Evolutionary conservation across 2,329 filamentous ascomycete genomes (phyloP), one percentile per base, ranked within the genome.

Genomic region (Coniochaeta ligniaria): DNA sequence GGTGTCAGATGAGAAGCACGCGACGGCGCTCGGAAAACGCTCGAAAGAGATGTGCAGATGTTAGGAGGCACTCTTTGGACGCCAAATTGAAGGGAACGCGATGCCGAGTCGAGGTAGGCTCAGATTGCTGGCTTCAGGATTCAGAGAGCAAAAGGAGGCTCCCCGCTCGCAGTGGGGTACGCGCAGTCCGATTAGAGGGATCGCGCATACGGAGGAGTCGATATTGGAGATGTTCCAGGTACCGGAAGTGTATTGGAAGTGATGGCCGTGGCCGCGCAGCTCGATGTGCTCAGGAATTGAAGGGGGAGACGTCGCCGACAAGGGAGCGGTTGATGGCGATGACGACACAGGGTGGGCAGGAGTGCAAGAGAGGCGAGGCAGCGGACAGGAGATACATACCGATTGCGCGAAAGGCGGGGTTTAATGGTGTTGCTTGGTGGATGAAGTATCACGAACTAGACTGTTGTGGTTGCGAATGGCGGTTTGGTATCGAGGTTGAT

Each of bases 141-240:
- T 35, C 47, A 31, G 26, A 7, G n/a, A 50, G 47, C 33, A 57
- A 41, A 56, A 57, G 52, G 50, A 55, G 52, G 59, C 50, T 57
- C 54, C 59, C 59, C 59, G 59, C 59, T 45, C 41, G 7, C 36
- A 26, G 47, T 55, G 59, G 59, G 59, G 59, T 45, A 56, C 47
- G 59, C 59, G 59, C 59, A 20, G 33, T 28, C 33, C 17, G 38
- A 45, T 31, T 58, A 35, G 54, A 38, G 54, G 11, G 54, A 57
- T 57, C 17, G 54, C 54, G 54, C 31, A 57, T 38, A 38, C 31
- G 20, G 3, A 14, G 35, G 2, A 17, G 26, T 52, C 47, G 47
- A 22, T 52, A 52, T 52, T 52, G 47, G 6, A 8, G 24, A 26
- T 17, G 24, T 7, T 52, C 47, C 3, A 52, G 26, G 47, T 50